A percentile compares a stretch with the other conserved stretches of the same genome.
phyloP scores from a whole-genome alignment of 2,329 filamentous ascomycete genomes.

The Truncatella angustata region DNA sequence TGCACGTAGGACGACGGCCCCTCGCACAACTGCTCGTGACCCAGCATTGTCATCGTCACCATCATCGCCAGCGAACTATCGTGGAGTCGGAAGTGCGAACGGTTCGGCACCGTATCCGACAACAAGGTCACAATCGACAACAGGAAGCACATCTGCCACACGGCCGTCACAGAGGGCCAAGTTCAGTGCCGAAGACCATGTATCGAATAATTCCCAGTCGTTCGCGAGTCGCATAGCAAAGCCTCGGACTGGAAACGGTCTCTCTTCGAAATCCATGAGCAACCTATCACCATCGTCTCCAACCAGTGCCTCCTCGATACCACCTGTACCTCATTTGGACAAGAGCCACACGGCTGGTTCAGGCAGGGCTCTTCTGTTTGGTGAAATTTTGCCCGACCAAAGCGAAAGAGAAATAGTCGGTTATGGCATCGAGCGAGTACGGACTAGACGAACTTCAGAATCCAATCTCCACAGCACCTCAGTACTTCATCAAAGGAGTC shows the following conservation, averaged over 20 bases:
- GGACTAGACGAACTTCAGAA: slow-evolving; percentile 66
- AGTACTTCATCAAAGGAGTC: slow-evolving; percentile 47
- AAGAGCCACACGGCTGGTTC: slow-evolving; percentile 26
- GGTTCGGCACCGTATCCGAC: slow-evolving; percentile 39
- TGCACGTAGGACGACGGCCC: slow-evolving; percentile 31
- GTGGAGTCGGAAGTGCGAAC: slow-evolving; percentile 24
- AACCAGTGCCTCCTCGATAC: slow-evolving; percentile 13
- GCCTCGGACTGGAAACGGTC: slow-evolving; percentile 38
- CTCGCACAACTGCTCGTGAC: slow-evolving; percentile 34
- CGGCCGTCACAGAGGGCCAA: slow-evolving; percentile 44
- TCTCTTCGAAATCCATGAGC: slow-evolving; percentile 42
- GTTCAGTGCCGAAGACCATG: slow-evolving; percentile 47
- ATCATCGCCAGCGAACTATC: slow-evolving; percentile 34
- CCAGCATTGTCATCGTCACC: too few species aligned
- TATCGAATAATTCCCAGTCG: slow-evolving; percentile 54
- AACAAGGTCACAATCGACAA: slow-evolving; percentile 24
- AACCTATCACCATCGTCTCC: slow-evolving; percentile 34
- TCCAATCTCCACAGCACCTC: slow-evolving; percentile 59
- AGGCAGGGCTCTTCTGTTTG: slow-evolving; percentile 63
- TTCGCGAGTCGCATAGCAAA: slow-evolving; percentile 60
- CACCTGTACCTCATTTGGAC: slow-evolving; percentile 29
- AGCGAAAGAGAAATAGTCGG: slow-evolving; percentile 51
- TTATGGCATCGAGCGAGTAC: slow-evolving; percentile 57
- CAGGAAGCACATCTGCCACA: slow-evolving; percentile 21
- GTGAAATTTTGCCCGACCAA: slow-evolving; percentile 66